Evolutionary conservation across 495 filamentous ascomycete genomes (phyloP).

Genomic region (Neurospora intermedia): DNA sequence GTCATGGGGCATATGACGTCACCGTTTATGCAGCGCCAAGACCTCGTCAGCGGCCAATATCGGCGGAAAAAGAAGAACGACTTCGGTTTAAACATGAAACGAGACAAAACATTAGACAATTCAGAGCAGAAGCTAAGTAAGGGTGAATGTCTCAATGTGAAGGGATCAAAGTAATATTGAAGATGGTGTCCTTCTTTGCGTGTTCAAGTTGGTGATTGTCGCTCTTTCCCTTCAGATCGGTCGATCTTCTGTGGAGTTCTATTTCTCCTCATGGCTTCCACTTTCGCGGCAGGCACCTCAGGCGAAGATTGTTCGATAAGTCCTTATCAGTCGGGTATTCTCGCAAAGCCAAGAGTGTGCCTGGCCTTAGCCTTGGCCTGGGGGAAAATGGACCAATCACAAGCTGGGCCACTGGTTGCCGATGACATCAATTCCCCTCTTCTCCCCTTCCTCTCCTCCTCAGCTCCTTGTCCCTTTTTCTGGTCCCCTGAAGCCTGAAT

Average conservation of each 20-base stretch:
- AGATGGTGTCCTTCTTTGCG: neutral
- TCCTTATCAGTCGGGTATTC: neutral
- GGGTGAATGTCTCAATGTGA: neutral
- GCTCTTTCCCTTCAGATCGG: neutral
- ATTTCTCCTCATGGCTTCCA: neutral
- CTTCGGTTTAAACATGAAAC: neutral
- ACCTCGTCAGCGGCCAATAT: neutral
- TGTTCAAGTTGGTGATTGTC: neutral
- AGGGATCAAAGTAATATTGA: neutral
- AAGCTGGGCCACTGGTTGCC: neutral
- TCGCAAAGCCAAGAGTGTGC: neutral
- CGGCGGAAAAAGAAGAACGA: neutral
- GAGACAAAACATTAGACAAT: neutral
- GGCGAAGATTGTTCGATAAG: neutral
- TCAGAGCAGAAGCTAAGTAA: neutral
- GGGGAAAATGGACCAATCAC: neutral
- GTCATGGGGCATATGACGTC: neutral
- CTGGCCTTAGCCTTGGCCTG: no score
- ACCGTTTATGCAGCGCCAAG: neutral
- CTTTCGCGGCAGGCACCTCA: neutral
- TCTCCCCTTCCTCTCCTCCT: no score
- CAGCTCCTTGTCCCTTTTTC: neutral
- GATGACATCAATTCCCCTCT: neutral
- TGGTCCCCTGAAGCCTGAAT: neutral
- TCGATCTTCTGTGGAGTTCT: neutral